Evolutionary conservation across 345 rosid species (phyloP).

Genomic region (Combretum micranthum): DNA sequence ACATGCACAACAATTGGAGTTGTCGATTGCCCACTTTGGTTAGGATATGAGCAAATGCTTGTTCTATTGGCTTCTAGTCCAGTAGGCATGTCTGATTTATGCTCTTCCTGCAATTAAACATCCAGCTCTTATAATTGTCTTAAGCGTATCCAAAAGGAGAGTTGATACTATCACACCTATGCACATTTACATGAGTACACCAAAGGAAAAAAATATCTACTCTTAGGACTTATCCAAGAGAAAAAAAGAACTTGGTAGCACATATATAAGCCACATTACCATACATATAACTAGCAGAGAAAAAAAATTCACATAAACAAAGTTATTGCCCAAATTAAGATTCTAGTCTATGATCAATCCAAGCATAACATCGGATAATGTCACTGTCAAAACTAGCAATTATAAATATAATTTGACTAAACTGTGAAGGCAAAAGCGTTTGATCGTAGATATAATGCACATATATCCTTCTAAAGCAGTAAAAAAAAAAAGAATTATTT

Average conservation of each 20-base stretch:
- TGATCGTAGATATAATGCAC: too few species aligned
- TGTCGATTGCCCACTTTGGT: conserved; percentile 25
- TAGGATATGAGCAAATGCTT: conserved; percentile 15
- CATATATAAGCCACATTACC: too few species aligned
- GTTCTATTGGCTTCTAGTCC: conserved; percentile 7
- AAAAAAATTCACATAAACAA: too few species aligned
- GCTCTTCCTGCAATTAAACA: conserved; percentile 28
- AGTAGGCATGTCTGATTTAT: conserved; percentile 16
- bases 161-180: conserved; percentile 5
- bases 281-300: too few species aligned
- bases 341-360: too few species aligned
- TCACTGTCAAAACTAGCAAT: too few species aligned
- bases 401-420: too few species aligned
- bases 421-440: too few species aligned
- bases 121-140: conserved; percentile 9
- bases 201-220: background rate
- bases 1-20: conserved; percentile 63
- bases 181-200: background rate
- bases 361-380: too few species aligned
- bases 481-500: too few species aligned
- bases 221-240: background rate
- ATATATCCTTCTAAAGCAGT: too few species aligned
- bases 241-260: conserved; percentile 1
- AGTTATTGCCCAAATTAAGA: too few species aligned
- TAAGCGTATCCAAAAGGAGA: background rate